These are phyloP conservation scores for Adansonia grandidieri DNA, from an alignment of 441 rosid species.

Conservation along the genomic window DNA sequence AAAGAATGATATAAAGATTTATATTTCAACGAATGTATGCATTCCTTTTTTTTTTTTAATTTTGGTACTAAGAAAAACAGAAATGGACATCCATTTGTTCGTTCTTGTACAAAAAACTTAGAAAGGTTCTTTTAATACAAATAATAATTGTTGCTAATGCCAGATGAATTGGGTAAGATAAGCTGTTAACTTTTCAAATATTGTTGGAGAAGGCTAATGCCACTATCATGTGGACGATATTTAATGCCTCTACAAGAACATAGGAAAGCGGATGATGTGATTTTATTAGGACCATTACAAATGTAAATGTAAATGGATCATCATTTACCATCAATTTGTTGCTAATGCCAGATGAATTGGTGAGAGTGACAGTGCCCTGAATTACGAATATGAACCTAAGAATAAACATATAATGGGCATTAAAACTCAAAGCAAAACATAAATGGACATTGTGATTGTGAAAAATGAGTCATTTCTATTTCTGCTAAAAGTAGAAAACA, in stretches of 20 bases:
- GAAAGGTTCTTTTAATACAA: constrained; percentile 11
- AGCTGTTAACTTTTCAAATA: not conserved
- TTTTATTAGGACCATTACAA: not conserved
- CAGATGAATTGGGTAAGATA: not conserved
- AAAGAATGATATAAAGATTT: constrained; percentile 25
- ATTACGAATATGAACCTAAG: constrained; percentile 77
- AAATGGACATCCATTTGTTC: constrained; percentile 2
- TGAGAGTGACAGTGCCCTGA: constrained; percentile 63
- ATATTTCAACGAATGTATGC: not conserved
- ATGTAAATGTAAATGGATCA: constrained; percentile 23
- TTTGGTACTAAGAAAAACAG: not conserved
- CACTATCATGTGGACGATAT: not conserved
- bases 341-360: constrained; percentile 46
- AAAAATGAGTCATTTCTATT: constrained; percentile 3
- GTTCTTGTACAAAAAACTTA: not conserved
- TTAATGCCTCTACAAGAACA: constrained; percentile 1
- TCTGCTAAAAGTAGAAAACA: constrained; percentile 15
- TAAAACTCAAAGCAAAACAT: constrained; percentile 23
- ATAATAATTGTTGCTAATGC: not conserved
- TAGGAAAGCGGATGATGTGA: not conserved
- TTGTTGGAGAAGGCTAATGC: not conserved
- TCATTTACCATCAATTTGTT: constrained; percentile 57
- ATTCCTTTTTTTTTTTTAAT: not conserved
- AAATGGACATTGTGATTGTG: constrained; percentile 12
- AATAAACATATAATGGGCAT: constrained; percentile 28